Base-by-base conservation (phyloP, 257 asterid species). In the Solanum corneliomulleri region DNA sequence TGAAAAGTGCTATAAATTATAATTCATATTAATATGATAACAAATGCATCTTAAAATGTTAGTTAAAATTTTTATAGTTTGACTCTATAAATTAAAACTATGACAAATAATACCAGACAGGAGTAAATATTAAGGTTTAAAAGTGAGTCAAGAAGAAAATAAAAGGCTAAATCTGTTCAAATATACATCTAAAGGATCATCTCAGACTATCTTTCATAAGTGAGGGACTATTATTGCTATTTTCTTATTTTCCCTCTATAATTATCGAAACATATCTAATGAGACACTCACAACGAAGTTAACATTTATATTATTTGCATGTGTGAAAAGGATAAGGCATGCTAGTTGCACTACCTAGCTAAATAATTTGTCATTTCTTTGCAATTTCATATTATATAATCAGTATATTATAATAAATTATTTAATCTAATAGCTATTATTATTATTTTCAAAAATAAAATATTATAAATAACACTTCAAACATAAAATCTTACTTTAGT, bases 181-280 rank as follows among this genome's bases (percentile, higher is more conserved):
- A 45, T 77, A 31, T 77, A 3, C 12, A n/a, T 25, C 4, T 0
- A 3, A 15, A 25, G 23, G 62, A 25, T 4, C 62, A 77, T 7
- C 2, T 25, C 15, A 77, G 62, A 42, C 39, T 2, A 77, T 14
- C 14, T 15, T 1, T 44, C 15, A 77, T n/a, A 44, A 15, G 44
- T 44, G 7, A 16, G 39, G 39, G 62, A 14, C n/a, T 44, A 44
- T 14, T 77, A 25, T 77, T 77, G 39, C 31, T 29, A 80, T 15
- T 77, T 44, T 77, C n/a, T 39, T 23, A 75, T 11, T 20, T 75
- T 75, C 6, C 20, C 9, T 80, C 88, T 75, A 47, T 64, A 64
- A 81, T 66, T 14, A 21, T 31, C 37, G n/a, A 77, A 25, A 84
- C 89, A 86, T 25, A 25, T 83, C 76, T 60, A 44, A 35, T 29